These are phyloP conservation scores for Ophiostoma novo-ulmi DNA, from an alignment of 2,329 filamentous ascomycete genomes.

Conservation along the genomic window DNA sequence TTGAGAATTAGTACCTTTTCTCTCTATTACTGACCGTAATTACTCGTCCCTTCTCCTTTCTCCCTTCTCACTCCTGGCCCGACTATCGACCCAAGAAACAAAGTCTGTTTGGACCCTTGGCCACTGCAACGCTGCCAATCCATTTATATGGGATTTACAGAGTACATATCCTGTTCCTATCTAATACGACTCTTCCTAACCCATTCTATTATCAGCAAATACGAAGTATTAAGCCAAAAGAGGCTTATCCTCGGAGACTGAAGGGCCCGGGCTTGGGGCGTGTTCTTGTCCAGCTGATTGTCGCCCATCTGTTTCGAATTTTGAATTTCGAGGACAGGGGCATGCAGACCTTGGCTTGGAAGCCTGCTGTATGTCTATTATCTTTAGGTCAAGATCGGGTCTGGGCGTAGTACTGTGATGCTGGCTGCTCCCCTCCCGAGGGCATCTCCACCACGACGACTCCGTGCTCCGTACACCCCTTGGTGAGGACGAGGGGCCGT, in stretches of 20 bases:
- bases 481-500: slow-evolving; percentile 1
- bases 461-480: slow-evolving; percentile 18
- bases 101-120: slow-evolving; percentile 18
- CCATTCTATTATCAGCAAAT: background rate
- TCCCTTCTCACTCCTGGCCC: background rate
- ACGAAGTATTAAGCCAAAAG: background rate
- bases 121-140: slow-evolving; percentile 18
- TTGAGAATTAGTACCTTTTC: slow-evolving; percentile 3
- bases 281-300: slow-evolving; percentile 36
- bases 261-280: slow-evolving; percentile 31
- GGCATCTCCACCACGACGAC: slow-evolving; percentile 2
- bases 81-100: slow-evolving; percentile 16
- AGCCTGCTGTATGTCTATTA: background rate
- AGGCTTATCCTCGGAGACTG: slow-evolving; percentile 29
- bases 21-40: background rate
- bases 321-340: slow-evolving; percentile 34
- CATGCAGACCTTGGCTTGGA: background rate
- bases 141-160: background rate
- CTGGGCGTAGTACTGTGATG: background rate
- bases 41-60: background rate
- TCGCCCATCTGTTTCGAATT: slow-evolving; percentile 43
- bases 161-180: background rate
- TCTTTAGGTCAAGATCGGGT: background rate
- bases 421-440: background rate
- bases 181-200: background rate